phyloP scores from a whole-genome alignment of 2,329 filamentous ascomycete genomes.

The Aspergillus sp. region DNA sequence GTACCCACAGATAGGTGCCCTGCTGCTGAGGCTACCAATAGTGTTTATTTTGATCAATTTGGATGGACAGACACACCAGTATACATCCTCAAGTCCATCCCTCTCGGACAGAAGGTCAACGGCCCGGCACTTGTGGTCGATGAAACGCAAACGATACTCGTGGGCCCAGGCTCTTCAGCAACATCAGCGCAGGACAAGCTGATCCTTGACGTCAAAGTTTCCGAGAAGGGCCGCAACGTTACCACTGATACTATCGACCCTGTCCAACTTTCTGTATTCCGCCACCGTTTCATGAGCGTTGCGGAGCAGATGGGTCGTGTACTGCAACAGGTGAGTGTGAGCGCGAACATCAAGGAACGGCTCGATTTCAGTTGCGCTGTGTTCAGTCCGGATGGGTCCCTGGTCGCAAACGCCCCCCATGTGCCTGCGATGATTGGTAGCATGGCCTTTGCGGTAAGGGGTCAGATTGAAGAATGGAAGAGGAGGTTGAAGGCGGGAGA shows the following conservation, averaged over 20 bases:
- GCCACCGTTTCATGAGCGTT: constrained; percentile 82
- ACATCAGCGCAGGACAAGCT: constrained; percentile 42
- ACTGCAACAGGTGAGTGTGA: constrained; percentile 75
- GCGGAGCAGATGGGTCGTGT: constrained; percentile 82
- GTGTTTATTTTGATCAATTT: neutral
- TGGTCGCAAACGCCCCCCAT: constrained; percentile 69
- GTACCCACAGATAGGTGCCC: no score
- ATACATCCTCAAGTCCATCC: neutral
- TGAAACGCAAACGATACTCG: constrained; percentile 51
- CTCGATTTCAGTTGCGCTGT: constrained; percentile 80
- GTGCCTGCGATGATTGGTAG: constrained; percentile 77
- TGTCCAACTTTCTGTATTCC: constrained; percentile 76
- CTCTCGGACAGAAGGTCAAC: neutral
- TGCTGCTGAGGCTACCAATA: neutral
- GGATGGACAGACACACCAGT: neutral
- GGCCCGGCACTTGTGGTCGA: constrained; percentile 38
- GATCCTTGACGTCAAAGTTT: constrained; percentile 36
- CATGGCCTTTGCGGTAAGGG: constrained; percentile 75
- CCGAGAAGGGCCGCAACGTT: neutral
- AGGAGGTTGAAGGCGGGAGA: constrained; percentile 74
- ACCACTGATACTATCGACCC: constrained; percentile 58
- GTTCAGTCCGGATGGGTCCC: constrained; percentile 62
- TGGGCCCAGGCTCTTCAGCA: constrained; percentile 42
- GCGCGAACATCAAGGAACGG: constrained; percentile 78
- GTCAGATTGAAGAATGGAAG: constrained; percentile 70